Percentiles rank a stretch among this genome's conserved stretches.
Conservation (phyloP, 345 rosid genomes). For the Aquilaria yunnanensis region DNA sequence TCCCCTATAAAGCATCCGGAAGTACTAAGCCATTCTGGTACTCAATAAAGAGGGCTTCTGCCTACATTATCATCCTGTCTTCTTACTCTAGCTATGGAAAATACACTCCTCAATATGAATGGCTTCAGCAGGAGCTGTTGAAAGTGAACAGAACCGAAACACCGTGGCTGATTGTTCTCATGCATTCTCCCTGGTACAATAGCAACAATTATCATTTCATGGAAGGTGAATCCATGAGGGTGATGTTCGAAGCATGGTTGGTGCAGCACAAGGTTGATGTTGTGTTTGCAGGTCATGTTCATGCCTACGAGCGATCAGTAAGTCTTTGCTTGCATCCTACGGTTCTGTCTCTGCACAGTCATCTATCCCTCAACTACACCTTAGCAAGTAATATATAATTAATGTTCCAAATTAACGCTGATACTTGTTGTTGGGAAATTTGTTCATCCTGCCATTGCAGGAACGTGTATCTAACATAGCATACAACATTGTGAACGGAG, state of each 20-base stretch:
- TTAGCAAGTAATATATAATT: neutral
- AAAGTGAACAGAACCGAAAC: slow-evolving; percentile 84
- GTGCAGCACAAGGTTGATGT: slow-evolving; percentile 76
- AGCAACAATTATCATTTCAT: slow-evolving; percentile 87
- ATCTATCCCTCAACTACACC: neutral
- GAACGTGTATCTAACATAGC: slow-evolving; percentile 79
- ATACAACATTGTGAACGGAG: slow-evolving; percentile 60
- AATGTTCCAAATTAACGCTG: neutral
- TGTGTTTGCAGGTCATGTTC: slow-evolving; percentile 90
- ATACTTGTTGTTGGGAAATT: neutral
- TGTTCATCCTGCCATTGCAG: slow-evolving; percentile 20
- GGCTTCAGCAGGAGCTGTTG: slow-evolving; percentile 71
- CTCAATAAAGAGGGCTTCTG: slow-evolving; percentile 93
- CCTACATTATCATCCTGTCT: slow-evolving; percentile 69
- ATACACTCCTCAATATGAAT: slow-evolving; percentile 72
- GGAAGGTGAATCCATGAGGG: slow-evolving; percentile 99
- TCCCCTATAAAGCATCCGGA: slow-evolving; percentile 59
- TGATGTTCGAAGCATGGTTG: slow-evolving; percentile 79
- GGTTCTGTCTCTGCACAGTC: neutral
- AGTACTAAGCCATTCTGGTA: slow-evolving; percentile 87
- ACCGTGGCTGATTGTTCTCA: slow-evolving; percentile 80
- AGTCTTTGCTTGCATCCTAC: slow-evolving; percentile 18
- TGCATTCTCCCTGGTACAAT: slow-evolving; percentile 93
- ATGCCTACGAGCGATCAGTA: slow-evolving; percentile 92
- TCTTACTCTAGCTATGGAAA: slow-evolving; percentile 91